Conservation (phyloP, 2,329 filamentous ascomycete genomes). For the Aspergillus versicolor region DNA sequence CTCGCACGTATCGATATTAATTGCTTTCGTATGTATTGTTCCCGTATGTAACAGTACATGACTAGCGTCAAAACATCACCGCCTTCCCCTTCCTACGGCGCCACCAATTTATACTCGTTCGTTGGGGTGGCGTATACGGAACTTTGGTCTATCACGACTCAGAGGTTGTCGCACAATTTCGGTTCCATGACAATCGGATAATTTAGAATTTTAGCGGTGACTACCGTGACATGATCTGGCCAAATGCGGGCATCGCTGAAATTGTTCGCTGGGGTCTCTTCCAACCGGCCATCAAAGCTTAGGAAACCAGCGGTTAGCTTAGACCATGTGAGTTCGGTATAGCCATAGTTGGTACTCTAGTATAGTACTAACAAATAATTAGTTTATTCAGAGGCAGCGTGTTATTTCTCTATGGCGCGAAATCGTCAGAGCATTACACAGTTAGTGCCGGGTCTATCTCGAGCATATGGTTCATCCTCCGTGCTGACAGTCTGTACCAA, state of each 20-base stretch:
- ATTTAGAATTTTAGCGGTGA: neutral
- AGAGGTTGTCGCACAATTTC: neutral
- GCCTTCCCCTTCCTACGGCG: conserved; percentile 9
- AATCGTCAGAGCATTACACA: conserved; percentile 42
- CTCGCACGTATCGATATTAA: neutral
- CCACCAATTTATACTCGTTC: neutral
- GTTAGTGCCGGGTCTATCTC: conserved; percentile 21
- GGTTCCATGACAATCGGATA: neutral
- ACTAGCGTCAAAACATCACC: neutral
- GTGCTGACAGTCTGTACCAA: conserved; percentile 13
- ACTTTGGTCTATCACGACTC: neutral
- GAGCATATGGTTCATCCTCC: neutral
- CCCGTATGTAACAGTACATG: neutral
- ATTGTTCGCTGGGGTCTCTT: conserved; percentile 31
- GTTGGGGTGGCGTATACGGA: neutral
- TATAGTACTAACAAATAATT: conserved; percentile 6
- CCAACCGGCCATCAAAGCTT: conserved; percentile 31
- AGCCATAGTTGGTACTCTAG: neutral
- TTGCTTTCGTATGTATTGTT: neutral
- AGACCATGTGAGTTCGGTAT: conserved; percentile 35
- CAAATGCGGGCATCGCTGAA: conserved; percentile 31
- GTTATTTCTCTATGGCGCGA: conserved; percentile 45
- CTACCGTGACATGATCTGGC: conserved; percentile 1
- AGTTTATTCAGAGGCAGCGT: conserved; percentile 46
- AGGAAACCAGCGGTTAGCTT: conserved; percentile 38